Base-by-base conservation (phyloP, 2,329 filamentous ascomycete species). In the Verticillium alfalfae region DNA sequence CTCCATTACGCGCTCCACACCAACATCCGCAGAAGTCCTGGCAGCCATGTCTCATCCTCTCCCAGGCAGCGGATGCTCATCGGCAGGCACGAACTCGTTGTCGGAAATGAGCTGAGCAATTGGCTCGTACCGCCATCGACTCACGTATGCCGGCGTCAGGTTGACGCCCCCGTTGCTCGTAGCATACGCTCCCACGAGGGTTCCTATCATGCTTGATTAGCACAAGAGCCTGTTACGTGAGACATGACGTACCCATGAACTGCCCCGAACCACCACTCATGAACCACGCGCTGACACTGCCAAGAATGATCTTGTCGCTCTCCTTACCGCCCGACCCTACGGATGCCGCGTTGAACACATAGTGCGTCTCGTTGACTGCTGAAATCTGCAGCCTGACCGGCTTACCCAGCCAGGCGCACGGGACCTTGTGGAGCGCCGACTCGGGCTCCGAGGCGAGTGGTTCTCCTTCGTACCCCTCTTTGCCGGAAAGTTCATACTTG, bases 121-220 rank as follows among this genome's bases (percentile, higher is more conserved):
- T 16, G 75, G 74, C 1, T 64, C 69, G 64, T 83, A 84, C 61
- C 70, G 74, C 81, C 82, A 84, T 22, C 77, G 71, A 6, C 72
- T 76, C 57, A 84, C 70, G 67, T 81, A 84, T 3, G 78, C 80
- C 4, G 76, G 73, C 37, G 77, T 76, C 2, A 66, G 73, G 2
- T 75, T 77, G 12, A 73, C 68, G 2, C 75, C 75, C 0, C 81
- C 82, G 64, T 85, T 85, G 34, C 72, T 81, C 4, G 83, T 85
- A 49, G 78, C 78, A 67, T 84, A 85, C 1, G 79, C 74, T 0
- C 82, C 83, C 0, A 86, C 63, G 22, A 85, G 70, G 1, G 77
- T 76, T 0, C 82, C 82, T 76, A 65, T 69, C 38, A 34, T 18
- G 3, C 26, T n/a, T 34, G 58, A 34, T 63, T 56, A 22, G 36